Evolutionary conservation across 768 basidiomycete species (phyloP).

Genomic region (Suillus bovinus): DNA sequence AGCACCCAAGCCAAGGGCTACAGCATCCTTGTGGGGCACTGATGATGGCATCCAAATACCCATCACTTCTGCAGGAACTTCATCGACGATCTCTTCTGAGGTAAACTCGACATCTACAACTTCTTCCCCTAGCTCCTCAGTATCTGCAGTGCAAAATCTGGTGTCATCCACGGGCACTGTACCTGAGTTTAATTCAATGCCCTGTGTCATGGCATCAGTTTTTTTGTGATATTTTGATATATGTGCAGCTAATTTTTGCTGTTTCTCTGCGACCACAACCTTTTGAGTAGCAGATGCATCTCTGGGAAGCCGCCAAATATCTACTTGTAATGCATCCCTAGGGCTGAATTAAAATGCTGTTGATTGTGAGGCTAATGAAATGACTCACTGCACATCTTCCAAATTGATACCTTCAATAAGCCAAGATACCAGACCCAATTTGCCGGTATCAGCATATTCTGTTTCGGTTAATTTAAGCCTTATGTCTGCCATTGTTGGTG

Average conservation of each 20-base stretch:
- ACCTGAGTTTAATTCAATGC: too few species aligned
- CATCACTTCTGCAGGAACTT: not conserved
- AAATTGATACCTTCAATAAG: constrained; percentile 5
- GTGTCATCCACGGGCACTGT: not conserved
- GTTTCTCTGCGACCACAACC: too few species aligned
- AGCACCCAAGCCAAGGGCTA: not conserved
- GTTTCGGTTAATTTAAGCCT: too few species aligned
- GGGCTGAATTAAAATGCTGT: not conserved
- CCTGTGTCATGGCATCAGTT: too few species aligned
- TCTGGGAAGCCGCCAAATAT: not conserved
- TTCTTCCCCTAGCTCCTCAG: not conserved
- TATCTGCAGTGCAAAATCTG: not conserved
- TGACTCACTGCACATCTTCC: constrained; percentile 10
- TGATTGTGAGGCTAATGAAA: not conserved
- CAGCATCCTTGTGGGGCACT: not conserved
- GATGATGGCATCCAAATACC: constrained; percentile 12
- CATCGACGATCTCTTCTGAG: not conserved
- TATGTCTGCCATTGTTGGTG: too few species aligned
- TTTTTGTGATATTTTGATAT: too few species aligned
- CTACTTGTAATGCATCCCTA: constrained; percentile 7
- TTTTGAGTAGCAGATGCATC: too few species aligned
- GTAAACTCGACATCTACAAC: not conserved
- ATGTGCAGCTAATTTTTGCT: too few species aligned
- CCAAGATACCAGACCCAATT: constrained; percentile 6
- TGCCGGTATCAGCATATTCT: not conserved